phyloP scores from a whole-genome alignment of 1,284 basidiomycete genomes.

The Wallemia ichthyophaga region DNA sequence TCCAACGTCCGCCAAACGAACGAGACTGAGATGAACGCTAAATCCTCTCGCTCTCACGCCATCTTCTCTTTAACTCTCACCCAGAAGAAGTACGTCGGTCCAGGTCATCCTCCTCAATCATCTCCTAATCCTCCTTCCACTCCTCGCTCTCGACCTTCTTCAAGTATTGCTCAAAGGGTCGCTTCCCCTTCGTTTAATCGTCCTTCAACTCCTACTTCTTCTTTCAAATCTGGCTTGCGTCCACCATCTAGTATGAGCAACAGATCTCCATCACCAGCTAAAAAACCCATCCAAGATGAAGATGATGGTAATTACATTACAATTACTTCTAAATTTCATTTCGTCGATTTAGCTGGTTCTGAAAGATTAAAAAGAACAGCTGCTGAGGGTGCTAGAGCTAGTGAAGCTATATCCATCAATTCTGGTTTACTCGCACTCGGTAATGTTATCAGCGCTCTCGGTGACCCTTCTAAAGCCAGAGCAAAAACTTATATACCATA shows the following conservation, averaged over 20 bases:
- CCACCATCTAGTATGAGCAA: constrained; percentile 43
- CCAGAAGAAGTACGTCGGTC: neutral
- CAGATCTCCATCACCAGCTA: constrained; percentile 89
- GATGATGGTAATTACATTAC: constrained; percentile 49
- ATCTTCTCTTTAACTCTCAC: neutral
- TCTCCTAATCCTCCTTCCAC: neutral
- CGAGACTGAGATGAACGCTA: constrained; percentile 90
- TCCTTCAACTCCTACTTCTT: neutral
- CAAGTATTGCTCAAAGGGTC: neutral
- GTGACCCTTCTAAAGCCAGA: constrained; percentile 35
- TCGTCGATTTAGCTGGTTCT: constrained; percentile 87
- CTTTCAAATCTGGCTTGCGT: neutral
- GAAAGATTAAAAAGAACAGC: constrained; percentile 93
- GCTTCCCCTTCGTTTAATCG: neutral
- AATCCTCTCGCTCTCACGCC: constrained; percentile 23
- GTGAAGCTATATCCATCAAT: constrained; percentile 98
- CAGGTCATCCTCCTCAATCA: neutral
- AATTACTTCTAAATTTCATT: constrained; percentile 78
- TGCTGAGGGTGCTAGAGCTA: constrained; percentile 73
- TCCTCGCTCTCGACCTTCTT: neutral
- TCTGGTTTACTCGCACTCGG: constrained; percentile 87
- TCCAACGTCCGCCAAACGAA: constrained; percentile 77
- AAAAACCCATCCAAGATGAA: constrained; percentile 38
- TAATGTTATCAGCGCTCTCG: constrained; percentile 84
- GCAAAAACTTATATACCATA: constrained; percentile 21